A percentile compares a stretch with the other conserved stretches of the same genome.
phyloP scores from a whole-genome alignment of 805 yeast species.

The Hyphopichia homilentoma region DNA sequence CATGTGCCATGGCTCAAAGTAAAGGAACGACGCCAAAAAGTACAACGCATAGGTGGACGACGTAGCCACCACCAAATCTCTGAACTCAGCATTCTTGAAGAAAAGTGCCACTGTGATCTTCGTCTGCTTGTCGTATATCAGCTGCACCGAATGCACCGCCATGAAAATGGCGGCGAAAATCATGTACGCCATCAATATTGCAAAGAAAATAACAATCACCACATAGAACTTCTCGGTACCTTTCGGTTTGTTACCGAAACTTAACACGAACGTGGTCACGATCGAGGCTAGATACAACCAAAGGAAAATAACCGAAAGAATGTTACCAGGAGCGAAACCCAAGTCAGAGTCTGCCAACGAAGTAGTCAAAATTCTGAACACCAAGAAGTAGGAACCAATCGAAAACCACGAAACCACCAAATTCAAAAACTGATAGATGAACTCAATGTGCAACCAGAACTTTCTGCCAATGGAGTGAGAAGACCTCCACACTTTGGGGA shows the following conservation, averaged over 20 bases:
- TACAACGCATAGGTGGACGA: conserved; percentile 60
- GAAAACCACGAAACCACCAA: conserved; percentile 62
- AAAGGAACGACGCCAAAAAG: conserved; percentile 54
- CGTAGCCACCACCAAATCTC: conserved; percentile 55
- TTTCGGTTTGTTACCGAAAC: conserved; percentile 63
- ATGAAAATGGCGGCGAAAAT: conserved; percentile 55
- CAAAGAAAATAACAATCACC: conserved; percentile 52
- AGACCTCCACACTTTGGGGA: conserved; percentile 52
- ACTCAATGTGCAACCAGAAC: conserved; percentile 50
- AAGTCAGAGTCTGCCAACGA: conserved; percentile 36
- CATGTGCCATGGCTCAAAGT: conserved; percentile 67
- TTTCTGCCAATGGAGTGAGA: conserved; percentile 50
- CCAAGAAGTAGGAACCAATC: conserved; percentile 58
- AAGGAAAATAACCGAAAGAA: conserved; percentile 48
- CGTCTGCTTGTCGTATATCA: conserved; percentile 29
- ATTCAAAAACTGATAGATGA: conserved; percentile 50
- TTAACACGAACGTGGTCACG: conserved; percentile 56
- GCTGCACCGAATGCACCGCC: conserved; percentile 49
- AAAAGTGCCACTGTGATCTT: conserved; percentile 43
- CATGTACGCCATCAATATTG: conserved; percentile 57
- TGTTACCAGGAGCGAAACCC: conserved; percentile 43
- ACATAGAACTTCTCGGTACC: conserved; percentile 55
- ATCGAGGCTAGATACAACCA: conserved; percentile 57
- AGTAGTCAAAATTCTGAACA: conserved; percentile 60
- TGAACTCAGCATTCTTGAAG: conserved; percentile 41